A percentile compares a stretch with the other conserved stretches of the same genome.
Evolutionary conservation across 1,284 basidiomycete species (phyloP).

Genomic region (Sanghuangporus weigelae): DNA sequence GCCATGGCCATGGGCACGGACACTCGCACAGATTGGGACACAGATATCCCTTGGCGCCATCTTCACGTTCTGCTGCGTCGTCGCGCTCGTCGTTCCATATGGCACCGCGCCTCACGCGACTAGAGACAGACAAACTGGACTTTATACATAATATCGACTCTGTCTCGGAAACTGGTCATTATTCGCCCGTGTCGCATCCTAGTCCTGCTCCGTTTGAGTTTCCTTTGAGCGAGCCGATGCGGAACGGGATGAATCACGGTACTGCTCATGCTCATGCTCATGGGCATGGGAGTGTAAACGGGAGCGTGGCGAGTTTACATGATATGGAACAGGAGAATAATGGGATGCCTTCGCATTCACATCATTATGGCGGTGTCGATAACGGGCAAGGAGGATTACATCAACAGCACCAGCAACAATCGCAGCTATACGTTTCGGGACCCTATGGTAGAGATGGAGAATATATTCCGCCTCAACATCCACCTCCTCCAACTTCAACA

Average conservation of each 20-base stretch:
- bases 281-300: background rate
- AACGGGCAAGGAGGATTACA: background rate
- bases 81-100: constrained; percentile 13
- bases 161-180: constrained; percentile 17
- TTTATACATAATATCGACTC: constrained; percentile 10
- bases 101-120: background rate
- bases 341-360: background rate
- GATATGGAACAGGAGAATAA: background rate
- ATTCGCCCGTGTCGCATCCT: constrained; percentile 14
- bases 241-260: background rate
- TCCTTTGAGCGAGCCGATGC: background rate
- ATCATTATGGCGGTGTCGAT: background rate
- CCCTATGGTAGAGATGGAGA: background rate
- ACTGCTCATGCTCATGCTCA: background rate
- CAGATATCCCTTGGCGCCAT: background rate
- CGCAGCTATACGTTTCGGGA: background rate
- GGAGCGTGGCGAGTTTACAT: background rate
- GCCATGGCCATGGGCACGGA: background rate
- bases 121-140: constrained; percentile 13
- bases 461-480: background rate
- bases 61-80: constrained; percentile 1
- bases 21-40: background rate
- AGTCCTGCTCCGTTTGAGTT: constrained; percentile 1
- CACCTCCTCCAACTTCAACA: background rate
- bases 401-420: background rate